phyloP scores from a whole-genome alignment of 192 early-diverging fungal species.

The Umbelopsis sp. region DNA sequence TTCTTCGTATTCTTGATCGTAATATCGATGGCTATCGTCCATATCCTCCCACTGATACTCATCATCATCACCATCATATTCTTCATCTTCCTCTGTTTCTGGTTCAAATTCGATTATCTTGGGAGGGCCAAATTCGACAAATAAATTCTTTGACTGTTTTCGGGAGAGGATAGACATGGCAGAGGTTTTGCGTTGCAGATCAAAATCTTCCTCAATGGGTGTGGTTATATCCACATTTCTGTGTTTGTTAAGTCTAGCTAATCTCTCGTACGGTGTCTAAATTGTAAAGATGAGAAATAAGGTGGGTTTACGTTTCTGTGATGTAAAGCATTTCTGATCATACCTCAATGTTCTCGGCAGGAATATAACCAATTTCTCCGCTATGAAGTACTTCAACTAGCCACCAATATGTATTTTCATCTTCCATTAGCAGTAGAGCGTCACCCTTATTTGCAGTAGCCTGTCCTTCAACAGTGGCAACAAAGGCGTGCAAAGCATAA shows the following conservation, averaged over 20 bases:
- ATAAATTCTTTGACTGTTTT: constrained; percentile 34
- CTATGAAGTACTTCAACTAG: constrained; percentile 63
- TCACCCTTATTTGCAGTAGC: constrained; percentile 74
- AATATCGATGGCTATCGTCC: constrained; percentile 32
- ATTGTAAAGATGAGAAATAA: background rate
- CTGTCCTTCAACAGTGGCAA: constrained; percentile 79
- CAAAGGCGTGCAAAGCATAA: constrained; percentile 82
- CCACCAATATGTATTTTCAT: constrained; percentile 83
- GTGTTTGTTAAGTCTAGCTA: constrained; percentile 75
- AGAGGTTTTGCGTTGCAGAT: constrained; percentile 28
- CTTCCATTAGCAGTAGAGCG: constrained; percentile 72
- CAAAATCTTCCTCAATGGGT: constrained; percentile 25
- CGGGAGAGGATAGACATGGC: constrained; percentile 28
- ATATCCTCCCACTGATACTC: constrained; percentile 42
- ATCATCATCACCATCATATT: constrained; percentile 34
- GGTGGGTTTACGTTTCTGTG: background rate
- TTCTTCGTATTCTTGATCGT: constrained; percentile 44
- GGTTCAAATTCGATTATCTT: constrained; percentile 39
- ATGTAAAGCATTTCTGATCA: background rate
- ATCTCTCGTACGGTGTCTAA: constrained; percentile 73
- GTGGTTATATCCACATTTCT: constrained; percentile 59
- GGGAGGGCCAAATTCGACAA: background rate
- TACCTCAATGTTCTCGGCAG: constrained; percentile 84
- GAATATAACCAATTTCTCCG: constrained; percentile 77
- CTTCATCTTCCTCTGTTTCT: constrained; percentile 25